phyloP scores from a whole-genome alignment of 257 asterid genomes.

The Gardenia jasminoides region DNA sequence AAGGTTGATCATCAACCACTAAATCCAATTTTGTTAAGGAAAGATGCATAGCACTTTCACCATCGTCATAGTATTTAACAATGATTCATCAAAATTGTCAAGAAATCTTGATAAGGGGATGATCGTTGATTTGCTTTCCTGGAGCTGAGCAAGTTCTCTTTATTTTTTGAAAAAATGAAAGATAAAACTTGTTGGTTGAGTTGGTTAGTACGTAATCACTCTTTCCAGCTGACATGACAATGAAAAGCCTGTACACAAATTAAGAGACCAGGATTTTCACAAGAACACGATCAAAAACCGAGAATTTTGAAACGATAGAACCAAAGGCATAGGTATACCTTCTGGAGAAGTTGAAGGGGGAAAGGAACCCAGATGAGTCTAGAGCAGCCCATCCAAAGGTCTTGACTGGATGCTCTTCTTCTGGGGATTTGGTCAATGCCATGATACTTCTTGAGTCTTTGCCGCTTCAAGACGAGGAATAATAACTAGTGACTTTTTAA shows the following conservation, averaged over 20 bases:
- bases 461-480: too few relatives aligned
- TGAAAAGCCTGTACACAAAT: background rate
- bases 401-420: conserved; percentile 12
- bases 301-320: background rate
- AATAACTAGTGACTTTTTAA: too few relatives aligned
- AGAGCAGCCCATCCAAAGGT: conserved; percentile 20
- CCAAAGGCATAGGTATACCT: conserved; percentile 1
- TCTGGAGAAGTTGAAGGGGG: conserved; percentile 26
- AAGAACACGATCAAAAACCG: background rate
- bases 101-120: background rate
- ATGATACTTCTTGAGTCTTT: too few relatives aligned
- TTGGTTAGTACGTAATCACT: background rate
- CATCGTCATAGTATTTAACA: background rate
- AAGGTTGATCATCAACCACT: background rate
- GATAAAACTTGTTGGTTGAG: background rate
- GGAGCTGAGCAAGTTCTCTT: background rate
- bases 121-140: too few relatives aligned
- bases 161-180: too few relatives aligned
- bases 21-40: too few relatives aligned
- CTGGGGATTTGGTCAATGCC: conserved; percentile 8
- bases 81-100: background rate
- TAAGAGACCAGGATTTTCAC: background rate
- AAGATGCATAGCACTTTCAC: background rate
- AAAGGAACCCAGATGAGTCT: conserved; percentile 18
- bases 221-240: background rate